A percentile compares a stretch with the other conserved stretches of the same genome.
Evolutionary conservation across 768 basidiomycete species (phyloP).

Genomic region (Tulasnella sp.): DNA sequence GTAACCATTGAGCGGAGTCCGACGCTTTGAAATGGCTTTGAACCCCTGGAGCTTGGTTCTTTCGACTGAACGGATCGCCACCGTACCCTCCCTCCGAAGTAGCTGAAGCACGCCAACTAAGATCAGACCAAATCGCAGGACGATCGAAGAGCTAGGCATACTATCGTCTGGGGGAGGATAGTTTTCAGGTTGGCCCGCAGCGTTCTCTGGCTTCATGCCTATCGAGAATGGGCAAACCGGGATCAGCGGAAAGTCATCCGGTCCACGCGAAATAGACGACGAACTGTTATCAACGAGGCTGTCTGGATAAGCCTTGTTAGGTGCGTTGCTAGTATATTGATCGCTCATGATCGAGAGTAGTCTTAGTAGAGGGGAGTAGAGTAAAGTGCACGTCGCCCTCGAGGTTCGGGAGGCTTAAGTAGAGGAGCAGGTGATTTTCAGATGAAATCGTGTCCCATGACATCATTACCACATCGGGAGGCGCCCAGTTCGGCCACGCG

Average conservation of each 20-base stretch:
- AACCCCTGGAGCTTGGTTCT: conserved; percentile 4
- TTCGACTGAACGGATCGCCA: conserved; percentile 6
- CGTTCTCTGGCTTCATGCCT: conserved; percentile 9
- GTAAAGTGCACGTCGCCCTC: background rate
- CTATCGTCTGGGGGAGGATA: conserved; percentile 3
- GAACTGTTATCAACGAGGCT: conserved; percentile 9
- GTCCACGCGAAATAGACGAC: background rate
- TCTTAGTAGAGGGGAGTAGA: background rate
- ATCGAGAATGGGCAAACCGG: background rate
- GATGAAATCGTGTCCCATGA: background rate
- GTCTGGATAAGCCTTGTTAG: background rate
- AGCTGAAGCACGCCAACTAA: background rate
- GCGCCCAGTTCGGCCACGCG: background rate
- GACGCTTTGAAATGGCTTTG: conserved; percentile 3
- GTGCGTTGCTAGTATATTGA: conserved; percentile 5
- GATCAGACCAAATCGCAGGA: background rate
- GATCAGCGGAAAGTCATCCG: background rate
- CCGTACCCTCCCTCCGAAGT: conserved; percentile 7
- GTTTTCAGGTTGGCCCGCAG: background rate
- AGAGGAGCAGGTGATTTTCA: background rate
- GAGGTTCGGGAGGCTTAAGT: background rate
- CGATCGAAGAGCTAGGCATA: background rate
- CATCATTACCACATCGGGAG: background rate
- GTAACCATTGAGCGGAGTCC: background rate
- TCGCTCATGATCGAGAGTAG: conserved; percentile 5